Percentiles rank a stretch among this genome's conserved stretches.
These are phyloP conservation scores for Ceratocystis diversiconidia DNA, from an alignment of 2,329 filamentous ascomycete genomes.

Conservation along the genomic window DNA sequence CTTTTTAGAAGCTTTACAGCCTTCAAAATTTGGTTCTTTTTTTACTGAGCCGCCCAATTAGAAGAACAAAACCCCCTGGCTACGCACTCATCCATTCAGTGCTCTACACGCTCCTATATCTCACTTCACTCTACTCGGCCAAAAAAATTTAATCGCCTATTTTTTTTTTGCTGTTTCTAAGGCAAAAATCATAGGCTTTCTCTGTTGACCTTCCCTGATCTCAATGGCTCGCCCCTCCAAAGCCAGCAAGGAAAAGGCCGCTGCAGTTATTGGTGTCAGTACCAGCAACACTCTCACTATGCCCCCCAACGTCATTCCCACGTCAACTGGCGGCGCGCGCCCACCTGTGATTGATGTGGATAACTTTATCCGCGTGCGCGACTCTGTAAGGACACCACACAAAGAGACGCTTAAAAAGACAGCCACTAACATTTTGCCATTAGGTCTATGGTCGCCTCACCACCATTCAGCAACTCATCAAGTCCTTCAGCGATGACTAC, in stretches of 20 bases:
- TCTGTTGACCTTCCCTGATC: conserved; percentile 8
- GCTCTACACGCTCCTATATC: too few relatives aligned
- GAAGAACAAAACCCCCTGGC: too few relatives aligned
- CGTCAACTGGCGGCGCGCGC: conserved; percentile 18
- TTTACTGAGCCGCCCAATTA: conserved; percentile 18
- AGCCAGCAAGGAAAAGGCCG: conserved; percentile 27
- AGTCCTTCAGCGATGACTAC: conserved; percentile 69
- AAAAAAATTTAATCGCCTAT: background rate
- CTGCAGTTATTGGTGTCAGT: conserved; percentile 21
- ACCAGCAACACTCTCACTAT: background rate
- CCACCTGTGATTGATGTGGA: conserved; percentile 46
- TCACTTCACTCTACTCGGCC: too few relatives aligned
- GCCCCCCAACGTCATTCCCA: conserved; percentile 29
- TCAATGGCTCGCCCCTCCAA: conserved; percentile 35
- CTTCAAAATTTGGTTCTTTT: background rate
- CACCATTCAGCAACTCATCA: conserved; percentile 65
- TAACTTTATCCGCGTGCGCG: conserved; percentile 65
- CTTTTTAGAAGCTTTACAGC: background rate
- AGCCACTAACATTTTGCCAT: background rate
- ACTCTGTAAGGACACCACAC: conserved; percentile 52
- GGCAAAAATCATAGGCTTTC: background rate
- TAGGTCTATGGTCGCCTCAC: conserved; percentile 48
- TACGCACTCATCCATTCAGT: too few relatives aligned
- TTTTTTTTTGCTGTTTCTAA: background rate
- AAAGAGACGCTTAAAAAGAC: background rate